Evolutionary conservation across 75 land plant species (phyloP), one percentile per base, ranked within the genome.

Genomic region (Cunninghamia lanceolata): DNA sequence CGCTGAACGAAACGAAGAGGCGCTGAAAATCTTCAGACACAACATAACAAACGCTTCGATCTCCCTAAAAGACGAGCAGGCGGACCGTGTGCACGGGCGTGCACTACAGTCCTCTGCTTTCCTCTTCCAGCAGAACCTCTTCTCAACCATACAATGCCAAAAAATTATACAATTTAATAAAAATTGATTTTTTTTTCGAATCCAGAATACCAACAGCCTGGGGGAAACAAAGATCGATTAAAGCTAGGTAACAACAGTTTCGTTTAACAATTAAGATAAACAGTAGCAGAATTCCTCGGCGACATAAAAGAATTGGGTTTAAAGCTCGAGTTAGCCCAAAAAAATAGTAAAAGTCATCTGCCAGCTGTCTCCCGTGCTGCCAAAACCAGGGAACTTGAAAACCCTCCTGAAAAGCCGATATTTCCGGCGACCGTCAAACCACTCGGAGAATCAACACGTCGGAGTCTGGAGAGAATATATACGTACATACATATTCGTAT

Each of bases 1-100:
- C 34, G 16, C 0, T 34, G n/a, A 28, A 30, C 19, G 34, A n/a
- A 8, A 9, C 19, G 7, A 30, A 30, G 34, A 73, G 34, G 9
- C 75, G 3, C 13, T 11, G 75, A 73, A 73, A 13, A 32, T 11
- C 11, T n/a, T 8, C 13, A 25, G 52, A 50, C 1, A 50, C 14
- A 50, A 2, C 15, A 50, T 50, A 50, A 2, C 15, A 50, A n/a
- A 2, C 38, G 75, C 75, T 73, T 73, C 75, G 75, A 73, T 73
- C 75, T 73, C 75, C 0, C 75, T 13, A 34, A 30, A 9, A 73
- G 36, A 73, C 15, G 36, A 73, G 75, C 75, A 73, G 75, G 13
- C 75, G 75, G 75, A 73, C 75, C 75, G 75, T 73, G 75, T 73
- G 75, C 75, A 73, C 75, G 75, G 75, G 75, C 16, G 75, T 73